Conservation (phyloP, 768 basidiomycete species). For the Russula compacta region DNA sequence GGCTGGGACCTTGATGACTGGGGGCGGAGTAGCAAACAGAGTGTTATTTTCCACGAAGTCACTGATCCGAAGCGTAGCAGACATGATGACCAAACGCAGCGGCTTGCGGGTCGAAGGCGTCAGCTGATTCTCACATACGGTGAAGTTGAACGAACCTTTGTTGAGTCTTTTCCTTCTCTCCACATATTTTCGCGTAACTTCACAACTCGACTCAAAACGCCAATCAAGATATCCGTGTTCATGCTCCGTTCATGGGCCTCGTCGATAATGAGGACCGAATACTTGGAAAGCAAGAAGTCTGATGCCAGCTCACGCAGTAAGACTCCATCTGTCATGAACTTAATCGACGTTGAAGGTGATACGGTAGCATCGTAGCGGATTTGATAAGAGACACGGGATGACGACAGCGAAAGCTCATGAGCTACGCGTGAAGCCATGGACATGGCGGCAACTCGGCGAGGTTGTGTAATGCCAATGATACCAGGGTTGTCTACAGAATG, state of each 20-base stretch:
- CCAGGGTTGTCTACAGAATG: slow-evolving; percentile 75
- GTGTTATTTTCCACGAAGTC: slow-evolving; percentile 85
- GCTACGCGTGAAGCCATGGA: slow-evolving; percentile 92
- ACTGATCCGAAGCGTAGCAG: slow-evolving; percentile 87
- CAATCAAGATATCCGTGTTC: slow-evolving; percentile 96
- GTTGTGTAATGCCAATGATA: slow-evolving; percentile 97
- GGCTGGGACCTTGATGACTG: slow-evolving; percentile 79
- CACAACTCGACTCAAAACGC: slow-evolving; percentile 89
- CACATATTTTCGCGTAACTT: slow-evolving; percentile 86
- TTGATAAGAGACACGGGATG: slow-evolving; percentile 85
- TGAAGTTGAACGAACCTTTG: slow-evolving; percentile 45
- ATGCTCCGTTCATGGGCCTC: slow-evolving; percentile 98
- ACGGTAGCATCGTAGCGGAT: slow-evolving; percentile 96
- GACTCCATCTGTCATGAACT: slow-evolving; percentile 99
- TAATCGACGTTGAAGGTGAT: slow-evolving; percentile 83
- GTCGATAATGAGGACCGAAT: slow-evolving; percentile 92
- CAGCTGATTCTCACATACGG: not conserved
- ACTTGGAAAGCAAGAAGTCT: slow-evolving; percentile 90
- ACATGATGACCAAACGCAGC: slow-evolving; percentile 94
- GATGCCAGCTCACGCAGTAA: slow-evolving; percentile 84
- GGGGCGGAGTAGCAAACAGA: slow-evolving; percentile 79
- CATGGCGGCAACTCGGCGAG: slow-evolving; percentile 93
- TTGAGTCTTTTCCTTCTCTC: slow-evolving; percentile 62
- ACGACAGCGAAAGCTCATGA: slow-evolving; percentile 80
- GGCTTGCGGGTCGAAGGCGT: slow-evolving; percentile 39